phyloP scores from a whole-genome alignment of 768 basidiomycete genomes.

The Amanita subjunquillea region DNA sequence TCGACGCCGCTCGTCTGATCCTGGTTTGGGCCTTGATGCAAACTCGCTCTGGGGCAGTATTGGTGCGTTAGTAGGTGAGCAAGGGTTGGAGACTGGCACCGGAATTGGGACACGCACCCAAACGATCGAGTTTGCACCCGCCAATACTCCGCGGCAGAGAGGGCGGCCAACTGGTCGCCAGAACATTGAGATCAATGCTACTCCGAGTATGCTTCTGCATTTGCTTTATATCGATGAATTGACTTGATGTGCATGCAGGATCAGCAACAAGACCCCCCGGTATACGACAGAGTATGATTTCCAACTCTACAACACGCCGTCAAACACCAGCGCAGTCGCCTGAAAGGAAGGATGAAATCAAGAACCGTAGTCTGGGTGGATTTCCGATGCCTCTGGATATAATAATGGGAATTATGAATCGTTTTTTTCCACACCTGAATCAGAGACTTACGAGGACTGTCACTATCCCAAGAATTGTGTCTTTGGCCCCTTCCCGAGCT shows the following conservation, averaged over 20 bases:
- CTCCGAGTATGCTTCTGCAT: slow-evolving; percentile 7
- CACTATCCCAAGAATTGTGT: slow-evolving; percentile 65
- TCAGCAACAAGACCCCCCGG: neutral
- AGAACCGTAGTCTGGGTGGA: slow-evolving; percentile 52
- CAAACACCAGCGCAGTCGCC: neutral
- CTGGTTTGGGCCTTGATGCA: neutral
- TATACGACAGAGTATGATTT: neutral
- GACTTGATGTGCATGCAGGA: slow-evolving; percentile 4
- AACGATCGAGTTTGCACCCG: slow-evolving; percentile 44
- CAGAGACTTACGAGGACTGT: slow-evolving; percentile 54
- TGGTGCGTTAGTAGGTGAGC: neutral
- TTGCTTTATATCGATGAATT: slow-evolving; percentile 10
- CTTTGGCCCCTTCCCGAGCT: slow-evolving; percentile 36
- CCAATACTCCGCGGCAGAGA: slow-evolving; percentile 15
- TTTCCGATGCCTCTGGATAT: slow-evolving; percentile 65
- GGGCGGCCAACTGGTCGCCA: slow-evolving; percentile 3
- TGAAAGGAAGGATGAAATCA: slow-evolving; percentile 12
- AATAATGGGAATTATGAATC: slow-evolving; percentile 34
- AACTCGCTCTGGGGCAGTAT: neutral
- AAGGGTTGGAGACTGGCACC: neutral
- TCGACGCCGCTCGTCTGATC: slow-evolving; percentile 1
- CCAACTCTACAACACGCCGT: neutral
- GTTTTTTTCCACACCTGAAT: slow-evolving; percentile 54
- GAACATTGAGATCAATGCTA: neutral
- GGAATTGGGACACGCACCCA: slow-evolving; percentile 22